phyloP scores from a whole-genome alignment of 441 rosid species.

The Jatropha multifida region DNA sequence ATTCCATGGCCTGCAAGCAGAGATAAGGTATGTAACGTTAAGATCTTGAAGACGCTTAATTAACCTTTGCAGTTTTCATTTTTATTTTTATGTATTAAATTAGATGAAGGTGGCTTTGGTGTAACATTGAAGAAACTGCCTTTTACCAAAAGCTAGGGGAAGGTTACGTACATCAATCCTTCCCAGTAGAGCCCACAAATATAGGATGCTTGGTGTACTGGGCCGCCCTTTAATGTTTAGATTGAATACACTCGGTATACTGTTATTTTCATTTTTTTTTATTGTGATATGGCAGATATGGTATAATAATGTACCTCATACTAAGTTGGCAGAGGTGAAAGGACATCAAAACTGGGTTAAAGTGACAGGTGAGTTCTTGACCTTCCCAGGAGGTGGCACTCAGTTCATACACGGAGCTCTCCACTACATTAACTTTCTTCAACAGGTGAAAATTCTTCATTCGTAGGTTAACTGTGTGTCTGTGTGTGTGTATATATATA shows the following conservation, averaged over 20 bases:
- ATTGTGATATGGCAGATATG: constrained; percentile 60
- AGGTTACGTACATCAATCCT: too few species aligned
- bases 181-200: too few species aligned
- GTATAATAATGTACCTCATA: constrained; percentile 90
- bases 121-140: too few species aligned
- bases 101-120: too few species aligned
- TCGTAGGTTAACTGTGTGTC: not conserved
- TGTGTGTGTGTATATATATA: too few species aligned
- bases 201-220: too few species aligned
- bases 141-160: too few species aligned
- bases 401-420: constrained; percentile 96
- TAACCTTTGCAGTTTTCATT: not conserved
- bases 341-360: constrained; percentile 98
- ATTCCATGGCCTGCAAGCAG: constrained; percentile 86
- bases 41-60: not conserved
- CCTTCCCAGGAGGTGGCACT: constrained; percentile 96
- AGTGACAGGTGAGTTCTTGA: constrained; percentile 86
- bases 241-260: too few species aligned
- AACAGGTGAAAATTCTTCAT: constrained; percentile 39
- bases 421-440: constrained; percentile 78
- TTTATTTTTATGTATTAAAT: too few species aligned
- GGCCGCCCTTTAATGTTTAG: too few species aligned
- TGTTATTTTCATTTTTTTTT: not conserved
- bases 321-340: constrained; percentile 72
- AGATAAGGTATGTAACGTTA: constrained; percentile 54